Base-by-base conservation (phyloP, 2,329 filamentous ascomycete genomes). In the Bimuria novae-zelandiae region DNA sequence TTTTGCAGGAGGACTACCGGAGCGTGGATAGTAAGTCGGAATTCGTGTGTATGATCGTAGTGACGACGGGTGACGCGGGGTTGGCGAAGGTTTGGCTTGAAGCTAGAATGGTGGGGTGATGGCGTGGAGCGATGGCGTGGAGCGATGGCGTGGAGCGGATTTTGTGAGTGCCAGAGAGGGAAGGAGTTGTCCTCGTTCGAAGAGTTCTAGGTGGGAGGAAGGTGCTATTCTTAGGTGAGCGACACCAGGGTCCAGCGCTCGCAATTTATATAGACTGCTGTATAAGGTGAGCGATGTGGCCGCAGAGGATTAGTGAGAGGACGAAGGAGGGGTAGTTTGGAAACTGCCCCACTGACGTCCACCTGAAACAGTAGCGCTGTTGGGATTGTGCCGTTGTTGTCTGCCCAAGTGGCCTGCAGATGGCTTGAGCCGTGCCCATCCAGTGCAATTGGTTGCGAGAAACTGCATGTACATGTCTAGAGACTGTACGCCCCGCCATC, bases 1-100 rank as follows among this genome's bases (percentile, higher is more conserved):
- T 89, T 45, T 55, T 68, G 61, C 49, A 25, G 54, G 44, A 27
- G 8, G 32, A 19, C 12, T n/a, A n/a, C n/a, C n/a, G n/a, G n/a
- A n/a, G n/a, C n/a, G n/a, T n/a, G n/a, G n/a, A n/a, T n/a, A n/a
- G n/a, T n/a, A n/a, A n/a, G n/a, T n/a, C n/a, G n/a, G n/a, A n/a
- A n/a, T n/a, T n/a, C n/a, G n/a, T n/a, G n/a, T n/a, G n/a, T n/a
- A n/a, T n/a, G n/a, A n/a, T n/a, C n/a, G n/a, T n/a, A n/a, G n/a
- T n/a, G n/a, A n/a, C n/a, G n/a, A n/a, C n/a, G n/a, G n/a, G n/a
- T n/a, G n/a, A n/a, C n/a, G n/a, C n/a, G n/a, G n/a, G n/a, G n/a
- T n/a, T n/a, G n/a, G n/a, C n/a, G n/a, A n/a, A n/a, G n/a, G n/a
- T n/a, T n/a, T n/a, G n/a, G n/a, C n/a, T n/a, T n/a, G n/a, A n/a